A percentile compares a stretch with the other conserved stretches of the same genome.
Evolutionary conservation across 768 basidiomycete species (phyloP).

Genomic region (Calvatia gigantea): DNA sequence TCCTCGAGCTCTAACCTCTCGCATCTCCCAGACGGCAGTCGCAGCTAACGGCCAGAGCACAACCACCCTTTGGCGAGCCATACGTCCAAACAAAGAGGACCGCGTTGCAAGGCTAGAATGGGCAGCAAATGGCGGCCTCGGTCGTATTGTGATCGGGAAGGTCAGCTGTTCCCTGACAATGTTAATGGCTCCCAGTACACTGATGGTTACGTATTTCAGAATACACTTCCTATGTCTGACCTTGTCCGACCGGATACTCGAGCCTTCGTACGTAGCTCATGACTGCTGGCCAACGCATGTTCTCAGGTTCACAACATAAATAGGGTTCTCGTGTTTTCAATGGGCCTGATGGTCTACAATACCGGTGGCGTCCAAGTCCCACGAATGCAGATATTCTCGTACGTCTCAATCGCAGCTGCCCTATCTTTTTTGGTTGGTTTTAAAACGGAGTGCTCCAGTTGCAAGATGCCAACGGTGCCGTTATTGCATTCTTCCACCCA

Average conservation of each 20-base stretch:
- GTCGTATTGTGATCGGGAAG: constrained; percentile 84
- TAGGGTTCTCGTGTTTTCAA: constrained; percentile 70
- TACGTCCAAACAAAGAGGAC: constrained; percentile 83
- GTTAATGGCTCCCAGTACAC: constrained; percentile 19
- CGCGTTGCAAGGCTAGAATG: constrained; percentile 87
- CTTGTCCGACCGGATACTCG: constrained; percentile 68
- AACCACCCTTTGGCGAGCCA: constrained; percentile 78
- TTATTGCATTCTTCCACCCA: constrained; percentile 79
- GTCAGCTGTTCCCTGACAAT: constrained; percentile 32
- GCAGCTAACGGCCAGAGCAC: constrained; percentile 62
- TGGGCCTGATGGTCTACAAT: constrained; percentile 78
- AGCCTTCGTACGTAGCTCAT: constrained; percentile 46
- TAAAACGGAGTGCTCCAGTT: constrained; percentile 42
- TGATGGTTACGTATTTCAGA: constrained; percentile 41
- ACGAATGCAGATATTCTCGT: constrained; percentile 59
- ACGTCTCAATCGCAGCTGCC: constrained; percentile 23
- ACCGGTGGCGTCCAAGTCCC: constrained; percentile 74
- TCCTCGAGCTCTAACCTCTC: constrained; percentile 19
- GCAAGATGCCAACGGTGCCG: constrained; percentile 62
- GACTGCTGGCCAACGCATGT: constrained; percentile 7
- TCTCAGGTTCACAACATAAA: constrained; percentile 9
- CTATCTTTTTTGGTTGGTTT: constrained; percentile 16
- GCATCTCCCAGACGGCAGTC: constrained; percentile 55
- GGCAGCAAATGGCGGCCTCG: constrained; percentile 78
- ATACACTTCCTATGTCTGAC: constrained; percentile 78